Evolutionary conservation across 2,329 filamentous ascomycete species (phyloP).

Genomic region (Onygenales sp.): DNA sequence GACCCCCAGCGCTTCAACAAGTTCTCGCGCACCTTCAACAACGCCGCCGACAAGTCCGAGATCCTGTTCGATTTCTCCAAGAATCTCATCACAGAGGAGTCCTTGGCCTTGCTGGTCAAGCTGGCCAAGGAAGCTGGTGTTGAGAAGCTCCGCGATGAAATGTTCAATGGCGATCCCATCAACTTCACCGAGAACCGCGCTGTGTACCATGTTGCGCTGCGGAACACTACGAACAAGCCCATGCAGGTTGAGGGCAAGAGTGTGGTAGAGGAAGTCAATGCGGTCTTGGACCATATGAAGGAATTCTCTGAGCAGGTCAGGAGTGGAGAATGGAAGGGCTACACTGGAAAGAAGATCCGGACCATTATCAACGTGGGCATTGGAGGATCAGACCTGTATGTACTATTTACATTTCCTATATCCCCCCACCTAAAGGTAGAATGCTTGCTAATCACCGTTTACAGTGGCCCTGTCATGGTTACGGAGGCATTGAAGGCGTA

Average conservation of each 20-base stretch:
- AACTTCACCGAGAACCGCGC: conserved; percentile 98
- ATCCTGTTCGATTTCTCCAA: conserved; percentile 99
- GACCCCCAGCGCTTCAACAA: conserved; percentile 84
- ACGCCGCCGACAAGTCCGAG: conserved; percentile 66
- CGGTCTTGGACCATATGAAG: conserved; percentile 93
- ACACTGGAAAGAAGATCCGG: conserved; percentile 91
- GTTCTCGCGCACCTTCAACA: conserved; percentile 77
- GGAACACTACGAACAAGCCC: conserved; percentile 75
- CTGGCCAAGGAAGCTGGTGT: conserved; percentile 85
- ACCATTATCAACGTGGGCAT: conserved; percentile 97
- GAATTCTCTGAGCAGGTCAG: conserved; percentile 93
- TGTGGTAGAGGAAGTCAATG: conserved; percentile 87
- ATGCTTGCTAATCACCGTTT: not conserved
- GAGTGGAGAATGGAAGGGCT: conserved; percentile 94
- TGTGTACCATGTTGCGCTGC: conserved; percentile 89
- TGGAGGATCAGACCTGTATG: conserved; percentile 94
- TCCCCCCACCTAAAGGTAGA: not conserved
- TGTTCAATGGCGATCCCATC: conserved; percentile 97
- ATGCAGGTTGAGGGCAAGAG: conserved; percentile 83
- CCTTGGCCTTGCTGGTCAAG: conserved; percentile 73
- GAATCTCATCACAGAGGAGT: conserved; percentile 95
- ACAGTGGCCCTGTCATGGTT: conserved; percentile 93
- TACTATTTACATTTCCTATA: conserved; percentile 14
- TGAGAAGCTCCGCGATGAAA: conserved; percentile 88
- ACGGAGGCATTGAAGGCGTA: conserved; percentile 96